Evolutionary conservation across 177 flowering plant genomes (phyloP).

Genomic region (Vitis hybrid): DNA sequence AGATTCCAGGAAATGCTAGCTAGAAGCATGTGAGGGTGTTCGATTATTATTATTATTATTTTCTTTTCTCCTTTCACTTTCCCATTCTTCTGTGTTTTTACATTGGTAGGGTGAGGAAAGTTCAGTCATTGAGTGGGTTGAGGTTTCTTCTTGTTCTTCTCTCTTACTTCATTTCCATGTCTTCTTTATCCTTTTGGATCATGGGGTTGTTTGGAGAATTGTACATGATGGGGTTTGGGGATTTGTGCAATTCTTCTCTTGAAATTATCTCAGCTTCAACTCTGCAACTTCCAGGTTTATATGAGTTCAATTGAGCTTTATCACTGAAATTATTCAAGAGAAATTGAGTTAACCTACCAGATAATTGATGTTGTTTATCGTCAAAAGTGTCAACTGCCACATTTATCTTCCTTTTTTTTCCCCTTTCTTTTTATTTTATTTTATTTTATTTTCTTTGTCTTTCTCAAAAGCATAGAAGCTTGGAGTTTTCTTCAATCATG

Average conservation of each 20-base stretch:
- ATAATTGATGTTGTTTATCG: no score
- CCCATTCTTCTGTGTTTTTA: conserved; percentile 2
- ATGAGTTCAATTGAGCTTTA: no score
- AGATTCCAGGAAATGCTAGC: conserved; percentile 92
- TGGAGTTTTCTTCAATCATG: background rate
- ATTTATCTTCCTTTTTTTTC: background rate
- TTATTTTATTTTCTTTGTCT: background rate
- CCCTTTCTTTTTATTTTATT: no score
- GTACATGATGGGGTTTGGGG: conserved; percentile 19
- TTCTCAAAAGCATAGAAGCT: background rate
- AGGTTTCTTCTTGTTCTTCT: background rate
- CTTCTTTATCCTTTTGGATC: background rate
- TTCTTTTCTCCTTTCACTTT: conserved; percentile 6
- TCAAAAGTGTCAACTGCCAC: background rate
- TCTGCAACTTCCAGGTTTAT: no score
- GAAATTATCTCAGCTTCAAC: background rate
- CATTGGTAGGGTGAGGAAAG: conserved; percentile 15
- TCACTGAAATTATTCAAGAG: no score
- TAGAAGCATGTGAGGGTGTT: conserved; percentile 59
- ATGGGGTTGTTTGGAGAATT: conserved; percentile 13
- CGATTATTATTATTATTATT: background rate
- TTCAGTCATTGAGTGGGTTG: background rate
- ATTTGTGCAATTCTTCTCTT: conserved; percentile 28
- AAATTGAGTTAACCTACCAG: no score
- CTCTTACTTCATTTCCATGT: background rate